Percentiles rank a stretch among this genome's conserved stretches.
Conservation (phyloP, 148 eudicot species). For the Amaranthus palmeri region DNA sequence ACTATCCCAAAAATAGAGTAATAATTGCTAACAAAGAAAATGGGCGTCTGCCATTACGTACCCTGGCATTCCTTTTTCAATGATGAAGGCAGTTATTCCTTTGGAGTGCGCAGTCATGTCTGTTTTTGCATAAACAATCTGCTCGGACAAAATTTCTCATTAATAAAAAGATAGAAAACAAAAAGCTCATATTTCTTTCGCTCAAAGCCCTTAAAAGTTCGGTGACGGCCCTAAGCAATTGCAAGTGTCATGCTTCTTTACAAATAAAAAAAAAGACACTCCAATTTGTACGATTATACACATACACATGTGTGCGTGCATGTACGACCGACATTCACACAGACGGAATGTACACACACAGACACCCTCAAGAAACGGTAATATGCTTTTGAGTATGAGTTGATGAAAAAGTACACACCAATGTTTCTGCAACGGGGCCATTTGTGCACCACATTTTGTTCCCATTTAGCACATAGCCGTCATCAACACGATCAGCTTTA, state of each 20-base stretch:
- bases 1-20: not conserved
- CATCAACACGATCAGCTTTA: conserved; percentile 85
- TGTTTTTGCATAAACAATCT: conserved; percentile 96
- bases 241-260: not conserved
- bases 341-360: not conserved
- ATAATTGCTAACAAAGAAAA: conserved; percentile 1
- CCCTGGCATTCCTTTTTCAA: conserved; percentile 97
- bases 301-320: not conserved
- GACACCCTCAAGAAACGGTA: not conserved
- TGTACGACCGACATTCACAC: no score
- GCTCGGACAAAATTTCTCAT: conserved; percentile 22
- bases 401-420: conserved; percentile 41
- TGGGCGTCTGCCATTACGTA: conserved; percentile 23
- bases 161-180: not conserved
- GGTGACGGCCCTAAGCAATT: not conserved
- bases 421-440: conserved; percentile 89
- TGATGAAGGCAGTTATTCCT: conserved; percentile 97
- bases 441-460: conserved; percentile 99
- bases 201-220: no score
- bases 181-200: not conserved
- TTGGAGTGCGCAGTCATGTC: conserved; percentile 64
- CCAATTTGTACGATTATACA: not conserved
- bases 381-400: not conserved
- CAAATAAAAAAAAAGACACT: not conserved
- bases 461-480: conserved; percentile 85